These are phyloP conservation scores for Phytophthora boehmeriae DNA, from an alignment of 352 stramenopile species.

Conservation along the genomic window DNA sequence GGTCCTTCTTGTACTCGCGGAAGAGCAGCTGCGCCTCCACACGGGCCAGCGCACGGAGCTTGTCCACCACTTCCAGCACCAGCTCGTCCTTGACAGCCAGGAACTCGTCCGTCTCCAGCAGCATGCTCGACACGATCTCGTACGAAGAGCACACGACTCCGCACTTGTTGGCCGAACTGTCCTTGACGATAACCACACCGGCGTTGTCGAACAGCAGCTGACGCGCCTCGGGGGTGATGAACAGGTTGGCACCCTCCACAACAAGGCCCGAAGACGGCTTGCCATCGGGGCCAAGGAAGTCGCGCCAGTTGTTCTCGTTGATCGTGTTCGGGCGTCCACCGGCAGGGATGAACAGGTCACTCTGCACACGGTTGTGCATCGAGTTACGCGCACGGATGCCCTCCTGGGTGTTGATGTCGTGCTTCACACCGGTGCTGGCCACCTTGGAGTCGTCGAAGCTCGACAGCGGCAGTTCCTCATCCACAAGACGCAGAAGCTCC, in stretches of 20 bases:
- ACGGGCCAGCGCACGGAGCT: slow-evolving; percentile 92
- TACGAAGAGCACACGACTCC: slow-evolving; percentile 87
- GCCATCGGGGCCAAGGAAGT: slow-evolving; percentile 68
- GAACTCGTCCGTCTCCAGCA: slow-evolving; percentile 97
- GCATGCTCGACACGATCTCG: slow-evolving; percentile 93
- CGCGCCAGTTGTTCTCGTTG: slow-evolving; percentile 87
- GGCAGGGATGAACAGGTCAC: slow-evolving; percentile 85
- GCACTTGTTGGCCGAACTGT: slow-evolving; percentile 94
- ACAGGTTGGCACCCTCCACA: slow-evolving; percentile 87
- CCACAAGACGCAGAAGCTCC: slow-evolving; percentile 95
- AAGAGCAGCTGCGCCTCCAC: slow-evolving; percentile 98
- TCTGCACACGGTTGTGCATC: slow-evolving; percentile 96
- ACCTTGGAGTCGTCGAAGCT: slow-evolving; percentile 67
- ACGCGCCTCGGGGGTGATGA: slow-evolving; percentile 81
- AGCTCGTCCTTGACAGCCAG: slow-evolving; percentile 94
- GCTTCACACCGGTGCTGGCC: slow-evolving; percentile 60
- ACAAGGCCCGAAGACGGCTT: slow-evolving; percentile 85
- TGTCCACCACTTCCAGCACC: slow-evolving; percentile 95
- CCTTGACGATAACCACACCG: slow-evolving; percentile 98
- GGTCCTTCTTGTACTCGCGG: slow-evolving; percentile 95
- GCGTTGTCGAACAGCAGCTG: slow-evolving; percentile 95
- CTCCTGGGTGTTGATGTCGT: slow-evolving; percentile 80
- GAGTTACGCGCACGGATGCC: slow-evolving; percentile 95
- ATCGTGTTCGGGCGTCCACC: slow-evolving; percentile 85
- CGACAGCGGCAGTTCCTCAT: slow-evolving; percentile 91